A percentile compares a stretch with the other conserved stretches of the same genome.
Conservation (phyloP, 495 filamentous ascomycete genomes). For the Penicillium paradoxum region DNA sequence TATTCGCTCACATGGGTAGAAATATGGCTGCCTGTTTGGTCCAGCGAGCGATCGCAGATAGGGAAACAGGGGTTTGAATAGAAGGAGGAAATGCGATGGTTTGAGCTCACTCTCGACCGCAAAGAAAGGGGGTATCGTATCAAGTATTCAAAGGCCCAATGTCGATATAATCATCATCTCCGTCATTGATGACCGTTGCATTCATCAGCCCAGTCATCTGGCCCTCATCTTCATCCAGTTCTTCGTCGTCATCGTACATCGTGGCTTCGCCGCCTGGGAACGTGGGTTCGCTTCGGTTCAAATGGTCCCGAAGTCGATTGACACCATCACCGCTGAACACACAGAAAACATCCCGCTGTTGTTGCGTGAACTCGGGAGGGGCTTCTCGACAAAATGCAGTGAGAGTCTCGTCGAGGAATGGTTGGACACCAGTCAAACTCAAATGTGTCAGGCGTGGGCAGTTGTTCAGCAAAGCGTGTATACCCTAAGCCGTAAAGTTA, state of each 20-base stretch:
- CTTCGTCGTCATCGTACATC: constrained; percentile 55
- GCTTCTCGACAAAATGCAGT: constrained; percentile 80
- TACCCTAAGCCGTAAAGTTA: constrained; percentile 59
- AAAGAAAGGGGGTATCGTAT: constrained; percentile 33
- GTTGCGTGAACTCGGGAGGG: constrained; percentile 87
- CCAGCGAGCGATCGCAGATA: constrained; percentile 3
- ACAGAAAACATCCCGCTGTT: constrained; percentile 92
- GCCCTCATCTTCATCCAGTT: constrained; percentile 49
- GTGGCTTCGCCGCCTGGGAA: constrained; percentile 41
- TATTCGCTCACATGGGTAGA: constrained; percentile 28
- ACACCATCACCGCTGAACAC: constrained; percentile 94
- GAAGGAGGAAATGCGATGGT: constrained; percentile 12
- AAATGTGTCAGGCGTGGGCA: constrained; percentile 93
- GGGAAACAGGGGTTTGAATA: constrained; percentile 11
- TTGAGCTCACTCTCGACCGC: constrained; percentile 5
- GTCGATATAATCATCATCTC: constrained; percentile 49
- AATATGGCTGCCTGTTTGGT: constrained; percentile 19
- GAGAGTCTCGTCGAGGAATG: constrained; percentile 69
- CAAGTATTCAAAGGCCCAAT: constrained; percentile 39
- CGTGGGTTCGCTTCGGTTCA: constrained; percentile 50
- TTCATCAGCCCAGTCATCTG: constrained; percentile 54
- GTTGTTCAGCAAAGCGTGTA: constrained; percentile 80
- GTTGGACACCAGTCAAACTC: constrained; percentile 89
- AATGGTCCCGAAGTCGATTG: constrained; percentile 63
- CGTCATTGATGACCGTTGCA: constrained; percentile 47